These are phyloP conservation scores for Furculomyces boomerangus DNA, from an alignment of 371 early-diverging fungal species.

Conservation along the genomic window DNA sequence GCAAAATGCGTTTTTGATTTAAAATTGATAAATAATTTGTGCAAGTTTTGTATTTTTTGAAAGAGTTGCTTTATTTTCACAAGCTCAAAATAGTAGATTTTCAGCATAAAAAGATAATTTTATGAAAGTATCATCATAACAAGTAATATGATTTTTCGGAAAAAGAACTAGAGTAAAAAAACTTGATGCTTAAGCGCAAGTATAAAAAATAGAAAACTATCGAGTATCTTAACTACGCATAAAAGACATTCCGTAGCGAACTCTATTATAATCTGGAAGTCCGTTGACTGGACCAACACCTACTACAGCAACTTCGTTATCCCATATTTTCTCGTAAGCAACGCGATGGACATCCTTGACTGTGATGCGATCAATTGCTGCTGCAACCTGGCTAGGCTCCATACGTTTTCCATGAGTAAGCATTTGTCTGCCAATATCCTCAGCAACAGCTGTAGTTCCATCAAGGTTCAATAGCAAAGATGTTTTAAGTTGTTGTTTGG, in stretches of 20 bases:
- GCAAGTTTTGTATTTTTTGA: no score
- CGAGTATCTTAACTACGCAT: constrained; percentile 26
- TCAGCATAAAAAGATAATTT: no score
- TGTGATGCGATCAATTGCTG: constrained; percentile 61
- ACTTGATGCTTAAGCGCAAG: no score
- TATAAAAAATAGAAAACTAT: no score
- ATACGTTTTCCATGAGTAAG: constrained; percentile 77
- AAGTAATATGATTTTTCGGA: no score
- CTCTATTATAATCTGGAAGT: constrained; percentile 73
- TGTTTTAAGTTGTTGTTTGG: constrained; percentile 96
- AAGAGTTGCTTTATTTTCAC: no score
- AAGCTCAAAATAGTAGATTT: no score
- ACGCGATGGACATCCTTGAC: constrained; percentile 72
- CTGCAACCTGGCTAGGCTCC: constrained; percentile 63
- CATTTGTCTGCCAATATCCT: constrained; percentile 95
- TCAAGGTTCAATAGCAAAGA: constrained; percentile 74
- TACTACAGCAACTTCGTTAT: constrained; percentile 76
- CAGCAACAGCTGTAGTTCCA: constrained; percentile 82
- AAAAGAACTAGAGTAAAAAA: no score
- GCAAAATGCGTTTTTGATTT: no score
- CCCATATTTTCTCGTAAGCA: constrained; percentile 73
- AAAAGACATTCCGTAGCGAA: constrained; percentile 63
- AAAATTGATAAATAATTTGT: no score
- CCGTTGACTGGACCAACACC: constrained; percentile 81
- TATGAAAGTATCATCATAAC: no score